These are phyloP conservation scores for Prunus yedoensis DNA, from an alignment of 331 rosid genomes.

Conservation along the genomic window DNA sequence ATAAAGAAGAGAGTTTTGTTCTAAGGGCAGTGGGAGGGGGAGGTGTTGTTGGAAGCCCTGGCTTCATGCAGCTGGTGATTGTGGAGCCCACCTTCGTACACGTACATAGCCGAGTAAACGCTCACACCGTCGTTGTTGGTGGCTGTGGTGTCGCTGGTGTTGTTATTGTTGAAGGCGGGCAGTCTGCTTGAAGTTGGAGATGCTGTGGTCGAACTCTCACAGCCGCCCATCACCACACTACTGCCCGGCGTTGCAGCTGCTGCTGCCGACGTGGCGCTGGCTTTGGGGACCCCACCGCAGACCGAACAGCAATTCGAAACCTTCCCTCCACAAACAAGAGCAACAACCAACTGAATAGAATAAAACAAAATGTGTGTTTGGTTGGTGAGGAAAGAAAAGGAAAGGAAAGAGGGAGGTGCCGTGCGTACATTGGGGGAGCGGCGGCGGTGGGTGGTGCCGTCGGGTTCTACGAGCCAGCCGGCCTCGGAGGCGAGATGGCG, in stretches of 20 bases:
- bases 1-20: background rate
- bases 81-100: conserved; percentile 17
- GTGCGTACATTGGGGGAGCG: conserved; percentile 32
- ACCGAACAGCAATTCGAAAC: conserved; percentile 36
- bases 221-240: conserved; percentile 20
- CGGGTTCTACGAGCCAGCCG: conserved; percentile 46
- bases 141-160: background rate
- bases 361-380: background rate
- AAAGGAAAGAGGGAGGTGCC: background rate
- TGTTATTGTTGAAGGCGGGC: background rate
- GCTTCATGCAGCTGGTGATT: conserved; percentile 24
- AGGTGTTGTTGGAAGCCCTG: conserved; percentile 33
- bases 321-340: conserved; percentile 13
- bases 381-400: conserved; percentile 4
- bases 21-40: conserved; percentile 17
- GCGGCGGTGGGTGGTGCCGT: conserved; percentile 52
- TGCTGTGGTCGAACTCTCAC: conserved; percentile 38
- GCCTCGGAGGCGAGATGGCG: conserved; percentile 52
- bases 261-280: conserved; percentile 14
- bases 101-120: background rate
- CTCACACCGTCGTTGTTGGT: background rate
- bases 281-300: conserved; percentile 44
- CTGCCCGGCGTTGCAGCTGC: conserved; percentile 31
- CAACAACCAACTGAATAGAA: background rate
- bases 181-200: conserved; percentile 29